These are phyloP conservation scores for Angomonas desouzai DNA, from an alignment of 208 protist species.

Conservation along the genomic window DNA sequence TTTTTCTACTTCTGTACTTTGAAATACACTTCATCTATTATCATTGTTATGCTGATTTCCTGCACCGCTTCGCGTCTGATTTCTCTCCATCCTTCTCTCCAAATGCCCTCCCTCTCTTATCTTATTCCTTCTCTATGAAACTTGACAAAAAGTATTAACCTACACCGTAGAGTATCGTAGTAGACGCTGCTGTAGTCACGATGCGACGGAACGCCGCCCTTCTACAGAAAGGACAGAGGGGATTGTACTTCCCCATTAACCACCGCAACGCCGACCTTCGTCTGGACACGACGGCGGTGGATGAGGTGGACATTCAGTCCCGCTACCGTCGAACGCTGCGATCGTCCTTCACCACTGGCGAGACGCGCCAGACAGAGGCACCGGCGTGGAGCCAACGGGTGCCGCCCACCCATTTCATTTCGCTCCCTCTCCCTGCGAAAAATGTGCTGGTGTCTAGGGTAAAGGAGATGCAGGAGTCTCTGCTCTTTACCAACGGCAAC, in stretches of 20 bases:
- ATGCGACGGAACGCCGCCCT: slow-evolving; percentile 25
- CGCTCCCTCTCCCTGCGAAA: slow-evolving; percentile 59
- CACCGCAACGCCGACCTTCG: slow-evolving; percentile 78
- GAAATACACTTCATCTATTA: not conserved
- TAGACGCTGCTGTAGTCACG: no score
- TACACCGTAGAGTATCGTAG: no score
- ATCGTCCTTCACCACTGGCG: slow-evolving; percentile 69
- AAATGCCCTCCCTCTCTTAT: not conserved
- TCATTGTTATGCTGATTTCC: not conserved
- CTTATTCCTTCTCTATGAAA: not conserved
- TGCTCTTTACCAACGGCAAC: slow-evolving; percentile 57
- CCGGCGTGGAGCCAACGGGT: slow-evolving; percentile 53
- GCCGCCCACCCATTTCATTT: slow-evolving; percentile 81
- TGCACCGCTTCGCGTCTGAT: not conserved
- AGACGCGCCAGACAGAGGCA: slow-evolving; percentile 64
- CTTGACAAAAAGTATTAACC: no score
- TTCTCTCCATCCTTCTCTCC: not conserved
- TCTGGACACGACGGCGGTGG: slow-evolving; percentile 31
- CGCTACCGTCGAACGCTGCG: slow-evolving; percentile 75
- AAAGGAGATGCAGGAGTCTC: slow-evolving; percentile 67
- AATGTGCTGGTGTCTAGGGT: slow-evolving; percentile 54
- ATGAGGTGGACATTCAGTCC: slow-evolving; percentile 71
- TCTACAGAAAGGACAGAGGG: slow-evolving; percentile 40
- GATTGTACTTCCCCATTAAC: slow-evolving; percentile 88
- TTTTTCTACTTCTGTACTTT: not conserved